Conservation (phyloP, 495 filamentous ascomycete genomes). For the Collariella sp. region DNA sequence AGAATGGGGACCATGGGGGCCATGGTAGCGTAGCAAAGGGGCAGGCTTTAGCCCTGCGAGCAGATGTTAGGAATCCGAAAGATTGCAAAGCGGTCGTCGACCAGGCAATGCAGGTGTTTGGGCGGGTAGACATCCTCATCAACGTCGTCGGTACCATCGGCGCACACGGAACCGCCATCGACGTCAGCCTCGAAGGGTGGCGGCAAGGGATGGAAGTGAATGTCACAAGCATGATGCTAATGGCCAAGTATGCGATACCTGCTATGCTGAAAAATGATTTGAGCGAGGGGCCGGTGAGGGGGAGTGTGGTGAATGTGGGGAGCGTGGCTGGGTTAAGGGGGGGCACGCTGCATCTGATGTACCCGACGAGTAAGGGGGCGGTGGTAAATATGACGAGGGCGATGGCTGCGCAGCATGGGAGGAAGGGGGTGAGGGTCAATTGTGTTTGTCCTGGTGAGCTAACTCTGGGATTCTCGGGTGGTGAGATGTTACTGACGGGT, state of each 20-base stretch:
- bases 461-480: too few relatives aligned
- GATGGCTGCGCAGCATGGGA: conserved; percentile 50
- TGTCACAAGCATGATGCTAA: conserved; percentile 50
- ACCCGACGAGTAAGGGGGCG: conserved; percentile 54
- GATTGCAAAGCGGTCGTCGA: conserved; percentile 41
- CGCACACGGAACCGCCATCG: conserved; percentile 43
- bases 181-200: conserved; percentile 48
- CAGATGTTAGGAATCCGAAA: too few relatives aligned
- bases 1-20: too few relatives aligned
- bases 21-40: too few relatives aligned
- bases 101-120: conserved; percentile 33
- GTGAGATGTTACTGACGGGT: too few relatives aligned
- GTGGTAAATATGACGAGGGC: conserved; percentile 51
- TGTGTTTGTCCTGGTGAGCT: conserved; percentile 49
- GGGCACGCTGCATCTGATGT: conserved; percentile 50
- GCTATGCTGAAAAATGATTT: conserved; percentile 42
- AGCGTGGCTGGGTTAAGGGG: conserved; percentile 49
- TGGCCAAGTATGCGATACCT: conserved; percentile 48
- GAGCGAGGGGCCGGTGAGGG: too few relatives aligned
- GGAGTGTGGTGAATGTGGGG: too few relatives aligned
- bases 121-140: conserved; percentile 47
- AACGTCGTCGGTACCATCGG: conserved; percentile 52
- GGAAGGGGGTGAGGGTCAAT: conserved; percentile 48
- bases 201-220: conserved; percentile 47
- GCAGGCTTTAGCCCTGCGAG: too few relatives aligned